Evolutionary conservation across 768 basidiomycete genomes (phyloP).

Genomic region (Guyanaporus albipodus): DNA sequence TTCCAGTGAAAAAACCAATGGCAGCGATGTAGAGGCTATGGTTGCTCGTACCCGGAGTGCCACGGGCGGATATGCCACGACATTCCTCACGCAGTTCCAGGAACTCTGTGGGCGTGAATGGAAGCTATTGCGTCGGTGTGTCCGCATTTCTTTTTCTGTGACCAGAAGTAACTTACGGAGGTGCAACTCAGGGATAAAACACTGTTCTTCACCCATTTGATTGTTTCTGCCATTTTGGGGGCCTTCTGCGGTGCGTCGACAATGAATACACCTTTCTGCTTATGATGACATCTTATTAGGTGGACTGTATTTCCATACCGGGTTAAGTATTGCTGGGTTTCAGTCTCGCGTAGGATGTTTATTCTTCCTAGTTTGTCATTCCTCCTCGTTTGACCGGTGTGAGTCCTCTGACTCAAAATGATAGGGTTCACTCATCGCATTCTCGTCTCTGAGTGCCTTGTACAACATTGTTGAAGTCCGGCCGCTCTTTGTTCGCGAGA

Average conservation of each 20-base stretch:
- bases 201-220: conserved; percentile 75
- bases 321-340: conserved; percentile 83
- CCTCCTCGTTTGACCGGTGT: neutral
- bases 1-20: conserved; percentile 13
- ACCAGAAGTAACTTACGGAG: neutral
- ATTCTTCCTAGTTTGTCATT: conserved; percentile 73
- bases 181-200: conserved; percentile 63
- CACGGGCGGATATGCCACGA: conserved; percentile 53
- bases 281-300: conserved; percentile 38
- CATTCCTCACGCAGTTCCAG: conserved; percentile 87
- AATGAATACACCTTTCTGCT: neutral
- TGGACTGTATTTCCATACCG: conserved; percentile 82
- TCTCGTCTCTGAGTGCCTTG: conserved; percentile 85
- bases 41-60: conserved; percentile 10
- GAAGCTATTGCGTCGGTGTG: conserved; percentile 70
- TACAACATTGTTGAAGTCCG: conserved; percentile 84
- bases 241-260: conserved; percentile 70
- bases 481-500: conserved; percentile 85
- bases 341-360: conserved; percentile 90
- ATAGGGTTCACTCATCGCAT: conserved; percentile 86
- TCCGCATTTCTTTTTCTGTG: neutral
- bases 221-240: conserved; percentile 67
- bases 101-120: conserved; percentile 80
- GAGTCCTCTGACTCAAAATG: conserved; percentile 5
- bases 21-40: conserved; percentile 20